Base-by-base conservation (phyloP, 2,329 filamentous ascomycete species). In the Monilinia fructicola region DNA sequence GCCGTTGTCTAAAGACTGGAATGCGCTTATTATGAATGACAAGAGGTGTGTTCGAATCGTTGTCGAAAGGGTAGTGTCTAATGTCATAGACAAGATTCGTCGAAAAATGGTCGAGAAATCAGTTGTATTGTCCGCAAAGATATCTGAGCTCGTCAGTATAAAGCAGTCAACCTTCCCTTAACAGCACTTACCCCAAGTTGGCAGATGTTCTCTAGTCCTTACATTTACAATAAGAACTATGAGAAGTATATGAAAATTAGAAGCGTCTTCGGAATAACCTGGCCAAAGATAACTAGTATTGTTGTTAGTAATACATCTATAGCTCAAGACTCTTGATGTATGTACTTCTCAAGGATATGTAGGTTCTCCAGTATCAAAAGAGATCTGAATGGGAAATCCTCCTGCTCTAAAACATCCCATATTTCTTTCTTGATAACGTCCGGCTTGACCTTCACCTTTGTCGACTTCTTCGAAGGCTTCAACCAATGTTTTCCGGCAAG, bases 91-190 rank as follows among this genome's bases (percentile, higher is more conserved):
- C 2, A 98, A 84, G 40, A 97, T 85, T 71, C 95, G 92, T 71
- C 92, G 90, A 79, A 98, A 98, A 68, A 99, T 84, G 71, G 84
- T 86, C 14, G 94, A 93, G 81, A 99, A 99, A 63, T 95, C 91
- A 74, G 87, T 84, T 16, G 92, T 86, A 54, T 89, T 87, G 73
- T 90, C 85, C 71, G 87, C 83, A 78, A 99, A 97, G 69, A 92
- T 83, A 64, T 85, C 89, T 92, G 67, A 21, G 18, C 55, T 61
- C 65, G 67, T 70, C 56, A 72, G 69, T n/a, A 16, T 31, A 35
- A 65, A 23, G n/a, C 48, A 44, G 16, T 62, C 50, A n/a, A 14
- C 40, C 12, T 46, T 14, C 53, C 16, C 23, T 28, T 10, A 40
- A 46, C 10, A 48, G 35, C 44, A 75, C 85, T 75, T 79, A 91